Conservation (phyloP, 495 filamentous ascomycete genomes). For the Penicillium macrosclerotiorum region DNA sequence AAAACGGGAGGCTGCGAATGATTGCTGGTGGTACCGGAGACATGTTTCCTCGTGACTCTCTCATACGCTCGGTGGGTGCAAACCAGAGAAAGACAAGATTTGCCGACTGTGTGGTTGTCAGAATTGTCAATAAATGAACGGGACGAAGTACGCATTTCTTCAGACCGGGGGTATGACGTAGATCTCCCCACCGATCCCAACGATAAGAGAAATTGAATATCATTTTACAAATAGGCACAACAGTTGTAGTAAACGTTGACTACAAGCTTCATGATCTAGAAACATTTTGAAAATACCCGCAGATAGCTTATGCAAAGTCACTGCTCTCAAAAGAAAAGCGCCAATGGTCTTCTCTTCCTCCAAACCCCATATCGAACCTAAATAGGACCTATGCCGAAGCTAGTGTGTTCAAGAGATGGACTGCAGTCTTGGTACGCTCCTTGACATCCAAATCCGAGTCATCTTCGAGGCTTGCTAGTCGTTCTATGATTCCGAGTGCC, state of each 20-base stretch:
- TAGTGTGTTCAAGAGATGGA: slow-evolving; percentile 58
- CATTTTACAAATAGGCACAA: no score
- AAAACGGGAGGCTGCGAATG: slow-evolving; percentile 63
- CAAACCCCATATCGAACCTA: neutral
- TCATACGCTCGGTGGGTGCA: no score
- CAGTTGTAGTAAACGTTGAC: no score
- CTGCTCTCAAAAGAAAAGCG: neutral
- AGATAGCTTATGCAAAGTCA: slow-evolving; percentile 14
- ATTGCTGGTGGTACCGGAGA: slow-evolving; percentile 55
- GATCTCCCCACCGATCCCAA: slow-evolving; percentile 13
- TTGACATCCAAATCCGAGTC: slow-evolving; percentile 82
- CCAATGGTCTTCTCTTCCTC: neutral
- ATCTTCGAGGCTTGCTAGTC: slow-evolving; percentile 59
- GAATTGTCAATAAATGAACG: neutral
- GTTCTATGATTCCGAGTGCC: slow-evolving; percentile 67
- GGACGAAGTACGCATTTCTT: no score
- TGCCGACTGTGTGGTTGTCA: no score
- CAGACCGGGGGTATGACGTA: no score
- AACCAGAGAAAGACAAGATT: no score
- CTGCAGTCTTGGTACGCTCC: slow-evolving; percentile 77
- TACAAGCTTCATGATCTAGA: neutral
- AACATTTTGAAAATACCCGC: neutral
- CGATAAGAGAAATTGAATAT: neutral
- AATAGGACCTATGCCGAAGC: slow-evolving; percentile 20
- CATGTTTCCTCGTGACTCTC: no score